Evolutionary conservation across 2,329 filamentous ascomycete species (phyloP).

Genomic region (Aspergillus niger): DNA sequence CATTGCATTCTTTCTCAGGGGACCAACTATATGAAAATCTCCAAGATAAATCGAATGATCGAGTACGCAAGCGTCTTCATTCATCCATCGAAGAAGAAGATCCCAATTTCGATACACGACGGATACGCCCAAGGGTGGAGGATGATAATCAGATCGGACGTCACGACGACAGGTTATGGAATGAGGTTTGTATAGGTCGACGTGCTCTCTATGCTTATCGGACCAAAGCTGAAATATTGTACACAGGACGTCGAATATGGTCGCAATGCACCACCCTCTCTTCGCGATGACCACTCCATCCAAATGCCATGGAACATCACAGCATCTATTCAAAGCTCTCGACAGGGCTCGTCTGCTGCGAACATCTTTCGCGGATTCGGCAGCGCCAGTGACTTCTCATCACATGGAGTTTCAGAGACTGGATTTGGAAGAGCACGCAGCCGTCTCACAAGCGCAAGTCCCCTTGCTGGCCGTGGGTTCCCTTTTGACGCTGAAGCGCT

Average conservation of each 20-base stretch:
- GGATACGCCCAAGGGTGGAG: constrained; percentile 43
- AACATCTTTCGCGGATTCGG: constrained; percentile 35
- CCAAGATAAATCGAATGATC: constrained; percentile 34
- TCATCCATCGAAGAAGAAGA: constrained; percentile 27
- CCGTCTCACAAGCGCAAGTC: constrained; percentile 61
- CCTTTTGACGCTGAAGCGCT: constrained; percentile 30
- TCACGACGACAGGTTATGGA: constrained; percentile 39
- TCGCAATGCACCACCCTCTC: constrained; percentile 65
- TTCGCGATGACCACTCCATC: constrained; percentile 68
- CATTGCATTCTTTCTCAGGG: constrained; percentile 62
- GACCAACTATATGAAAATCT: constrained; percentile 54
- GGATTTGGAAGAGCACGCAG: constrained; percentile 47
- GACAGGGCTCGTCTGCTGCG: constrained; percentile 42
- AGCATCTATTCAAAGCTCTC: constrained; percentile 57
- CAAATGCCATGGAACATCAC: constrained; percentile 71
- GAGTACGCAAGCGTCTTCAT: constrained; percentile 32
- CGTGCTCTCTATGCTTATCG: not conserved
- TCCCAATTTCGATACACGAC: constrained; percentile 31
- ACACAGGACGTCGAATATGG: constrained; percentile 64
- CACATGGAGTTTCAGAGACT: constrained; percentile 24
- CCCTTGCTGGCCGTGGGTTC: constrained; percentile 57
- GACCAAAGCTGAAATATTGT: not conserved
- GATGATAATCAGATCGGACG: constrained; percentile 39
- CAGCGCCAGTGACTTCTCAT: constrained; percentile 40
- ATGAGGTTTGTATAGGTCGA: constrained; percentile 32